Conservation (phyloP, 1,284 basidiomycete genomes). For the Bjerkandera adusta region DNA sequence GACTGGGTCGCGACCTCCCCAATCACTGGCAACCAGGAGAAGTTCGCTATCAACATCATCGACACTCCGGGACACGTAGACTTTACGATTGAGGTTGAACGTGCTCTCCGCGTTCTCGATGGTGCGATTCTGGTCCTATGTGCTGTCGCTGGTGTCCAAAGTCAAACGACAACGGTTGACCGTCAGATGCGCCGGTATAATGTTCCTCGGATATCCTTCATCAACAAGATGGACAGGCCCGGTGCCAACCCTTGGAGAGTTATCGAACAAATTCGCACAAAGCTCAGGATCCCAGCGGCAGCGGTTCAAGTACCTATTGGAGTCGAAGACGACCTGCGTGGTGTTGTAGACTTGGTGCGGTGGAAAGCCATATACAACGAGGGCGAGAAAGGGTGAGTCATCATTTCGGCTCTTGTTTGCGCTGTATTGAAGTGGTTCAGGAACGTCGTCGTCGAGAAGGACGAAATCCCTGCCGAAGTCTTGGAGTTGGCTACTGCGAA, state of each 20-base stretch:
- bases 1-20: conserved; percentile 75
- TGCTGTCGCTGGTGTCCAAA: conserved; percentile 96
- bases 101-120: conserved; percentile 94
- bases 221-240: conserved; percentile 99
- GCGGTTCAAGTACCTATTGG: conserved; percentile 98
- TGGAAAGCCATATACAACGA: conserved; percentile 97
- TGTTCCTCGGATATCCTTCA: conserved; percentile 94
- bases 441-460: conserved; percentile 77
- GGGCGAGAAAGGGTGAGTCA: conserved; percentile 86
- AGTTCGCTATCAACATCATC: conserved; percentile 97
- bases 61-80: conserved; percentile 99
- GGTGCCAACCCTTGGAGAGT: conserved; percentile 98
- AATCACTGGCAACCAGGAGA: conserved; percentile 63
- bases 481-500: conserved; percentile 64
- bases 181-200: conserved; percentile 97
- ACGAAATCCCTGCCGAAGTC: conserved; percentile 85
- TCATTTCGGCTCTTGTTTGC: background rate
- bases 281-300: conserved; percentile 91
- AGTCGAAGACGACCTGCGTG: conserved; percentile 83
- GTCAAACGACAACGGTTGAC: conserved; percentile 99
- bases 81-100: conserved; percentile 99
- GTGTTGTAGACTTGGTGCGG: conserved; percentile 92
- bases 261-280: conserved; percentile 88
- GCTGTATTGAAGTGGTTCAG: conserved; percentile 35
- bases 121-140: conserved; percentile 97